Conservation (phyloP, 225 moss, liverwort and hornwort genomes). For the Polytrichum formosum region DNA sequence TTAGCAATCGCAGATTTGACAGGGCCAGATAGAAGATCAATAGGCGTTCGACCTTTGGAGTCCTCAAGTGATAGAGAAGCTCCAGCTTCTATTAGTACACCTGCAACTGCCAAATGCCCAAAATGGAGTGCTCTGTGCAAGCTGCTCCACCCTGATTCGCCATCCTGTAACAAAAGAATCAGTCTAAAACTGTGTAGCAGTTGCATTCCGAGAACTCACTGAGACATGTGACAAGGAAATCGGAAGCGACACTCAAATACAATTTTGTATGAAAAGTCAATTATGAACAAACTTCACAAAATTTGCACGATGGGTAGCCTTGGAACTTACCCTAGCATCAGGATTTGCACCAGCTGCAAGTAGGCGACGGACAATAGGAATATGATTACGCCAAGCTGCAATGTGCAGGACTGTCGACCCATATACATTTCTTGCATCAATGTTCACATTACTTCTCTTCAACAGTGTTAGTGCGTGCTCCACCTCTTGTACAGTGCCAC, state of each 20-base stretch:
- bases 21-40: conserved; percentile 87
- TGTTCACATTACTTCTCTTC: conserved; percentile 71
- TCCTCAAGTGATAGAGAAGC: conserved; percentile 84
- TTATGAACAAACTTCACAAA: too few relatives aligned
- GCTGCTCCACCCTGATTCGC: conserved; percentile 99
- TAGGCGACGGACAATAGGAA: conserved; percentile 78
- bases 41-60: conserved; percentile 74
- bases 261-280: too few relatives aligned
- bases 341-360: conserved; percentile 94
- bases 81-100: conserved; percentile 88
- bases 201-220: too few relatives aligned
- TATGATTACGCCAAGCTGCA: conserved; percentile 93
- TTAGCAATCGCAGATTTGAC: conserved; percentile 48
- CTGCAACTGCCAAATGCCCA: conserved; percentile 93
- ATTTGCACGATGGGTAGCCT: neutral
- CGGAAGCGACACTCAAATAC: too few relatives aligned
- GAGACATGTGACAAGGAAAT: too few relatives aligned
- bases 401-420: conserved; percentile 87
- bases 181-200: too few relatives aligned
- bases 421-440: conserved; percentile 70
- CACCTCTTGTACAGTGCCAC: conserved; percentile 74
- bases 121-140: conserved; percentile 97
- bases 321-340: conserved; percentile 60
- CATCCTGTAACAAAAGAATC: conserved; percentile 56
- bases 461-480: conserved; percentile 53